Base-by-base conservation (phyloP, 176 grass and related monocot genomes). In the Carex myosuroides region DNA sequence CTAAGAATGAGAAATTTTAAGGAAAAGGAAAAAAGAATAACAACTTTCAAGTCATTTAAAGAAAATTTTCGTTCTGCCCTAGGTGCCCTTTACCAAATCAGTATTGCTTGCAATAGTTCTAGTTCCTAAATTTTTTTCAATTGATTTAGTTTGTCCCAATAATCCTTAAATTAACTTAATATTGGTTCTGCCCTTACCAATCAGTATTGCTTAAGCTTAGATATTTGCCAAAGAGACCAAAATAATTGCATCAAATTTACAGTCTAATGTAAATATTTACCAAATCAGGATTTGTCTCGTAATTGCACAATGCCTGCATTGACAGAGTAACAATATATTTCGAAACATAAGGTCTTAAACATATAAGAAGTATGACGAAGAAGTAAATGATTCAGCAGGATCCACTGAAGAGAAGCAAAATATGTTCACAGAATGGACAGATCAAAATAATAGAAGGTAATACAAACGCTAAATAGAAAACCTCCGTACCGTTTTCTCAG, bases 1-100 rank as follows among this genome's bases (percentile, higher is more conserved):
- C 70, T 50, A 73, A 73, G 70, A 66, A 66, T 66, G 22, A 73
- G 10, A 24, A 73, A 54, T 55, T 55, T 72, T 5, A 71, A 75
- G 1, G 1, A 17, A 56, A 76, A 55, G 55, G 0, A 11, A 70
- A 33, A 67, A 41, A 18, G 6, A 32, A 70, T 14, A 42, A 8
- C 8, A 63, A 1, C 22, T 11, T 70, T 42, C 3, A 17, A 32
- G 22, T 24, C 72, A 55, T 32, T 16, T 76, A 6, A 54, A 13
- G 22, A 53, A 53, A 55, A 55, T 3, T 77, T 30, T 54, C 11
- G 4, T 61, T 58, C 55, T 59, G 13, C 11, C 13, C 30, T 50
- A 50, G 46, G 46, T 50, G 46, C 46, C 10, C 64, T 20, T 32
- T 16, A 13, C 44, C 13, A 56, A 55, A 32, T 52, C 21, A 13